phyloP scores from a whole-genome alignment of 306 rosid species.

The Lablab purpureus region DNA sequence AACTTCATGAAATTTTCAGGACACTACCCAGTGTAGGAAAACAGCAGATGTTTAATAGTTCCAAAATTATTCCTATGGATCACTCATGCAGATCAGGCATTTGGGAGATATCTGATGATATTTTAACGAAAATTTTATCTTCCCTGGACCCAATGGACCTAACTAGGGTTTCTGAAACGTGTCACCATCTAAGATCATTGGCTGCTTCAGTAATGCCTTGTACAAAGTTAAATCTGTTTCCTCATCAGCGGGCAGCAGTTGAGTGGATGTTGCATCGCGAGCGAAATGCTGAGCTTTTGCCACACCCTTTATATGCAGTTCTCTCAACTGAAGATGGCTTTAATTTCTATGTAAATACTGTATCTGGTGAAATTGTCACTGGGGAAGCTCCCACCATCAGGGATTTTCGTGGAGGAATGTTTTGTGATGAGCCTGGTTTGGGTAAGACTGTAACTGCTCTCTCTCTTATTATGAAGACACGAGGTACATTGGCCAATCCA shows the following conservation, averaged over 20 bases:
- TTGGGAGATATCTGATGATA: constrained; percentile 84
- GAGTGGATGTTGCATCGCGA: constrained; percentile 99
- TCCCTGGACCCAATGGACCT: constrained; percentile 72
- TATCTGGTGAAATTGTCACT: constrained; percentile 83
- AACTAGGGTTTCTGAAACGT: constrained; percentile 75
- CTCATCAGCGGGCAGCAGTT: constrained; percentile 92
- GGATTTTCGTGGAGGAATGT: constrained; percentile 95
- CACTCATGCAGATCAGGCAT: constrained; percentile 60
- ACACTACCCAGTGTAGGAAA: constrained; percentile 69
- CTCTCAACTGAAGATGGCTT: constrained; percentile 84
- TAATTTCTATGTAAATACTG: constrained; percentile 67
- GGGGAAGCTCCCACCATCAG: constrained; percentile 73
- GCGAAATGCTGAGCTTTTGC: constrained; percentile 65
- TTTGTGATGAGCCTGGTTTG: constrained; percentile 98
- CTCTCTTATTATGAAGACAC: constrained; percentile 87
- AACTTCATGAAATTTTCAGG: constrained; percentile 92
- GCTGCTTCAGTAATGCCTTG: constrained; percentile 85
- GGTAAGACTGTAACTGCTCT: constrained; percentile 97
- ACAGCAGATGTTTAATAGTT: constrained; percentile 45
- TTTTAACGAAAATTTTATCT: constrained; percentile 67
- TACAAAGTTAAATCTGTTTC: constrained; percentile 84
- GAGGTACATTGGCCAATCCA: constrained; percentile 75
- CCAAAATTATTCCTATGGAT: constrained; percentile 65
- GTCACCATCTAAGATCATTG: constrained; percentile 75
- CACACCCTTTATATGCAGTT: constrained; percentile 75